A percentile compares a stretch with the other conserved stretches of the same genome.
phyloP scores from a whole-genome alignment of 2,329 filamentous ascomycete species.

The Ophiostoma australiae region DNA sequence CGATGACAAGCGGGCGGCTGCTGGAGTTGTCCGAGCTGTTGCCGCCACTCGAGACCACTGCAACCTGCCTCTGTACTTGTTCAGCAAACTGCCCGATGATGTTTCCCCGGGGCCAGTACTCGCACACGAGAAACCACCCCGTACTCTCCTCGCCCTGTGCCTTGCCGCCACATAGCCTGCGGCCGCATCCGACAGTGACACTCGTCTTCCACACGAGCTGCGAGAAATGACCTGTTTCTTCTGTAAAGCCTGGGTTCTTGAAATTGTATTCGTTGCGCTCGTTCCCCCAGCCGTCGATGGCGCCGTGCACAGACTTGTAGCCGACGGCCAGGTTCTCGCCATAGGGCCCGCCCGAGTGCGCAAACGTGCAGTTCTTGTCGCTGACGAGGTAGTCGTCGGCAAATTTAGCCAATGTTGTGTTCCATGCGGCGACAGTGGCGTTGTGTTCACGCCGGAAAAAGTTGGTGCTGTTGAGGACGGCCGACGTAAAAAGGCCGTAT shows the following conservation, averaged over 20 bases:
- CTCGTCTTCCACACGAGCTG: constrained; percentile 67
- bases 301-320: constrained; percentile 51
- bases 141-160: constrained; percentile 26
- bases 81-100: constrained; percentile 49
- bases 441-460: constrained; percentile 59
- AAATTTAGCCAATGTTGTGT: constrained; percentile 54
- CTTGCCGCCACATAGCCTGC: constrained; percentile 38
- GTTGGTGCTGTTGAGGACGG: constrained; percentile 64
- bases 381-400: constrained; percentile 47
- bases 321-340: constrained; percentile 73
- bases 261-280: constrained; percentile 59
- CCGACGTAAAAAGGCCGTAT: constrained; percentile 42
- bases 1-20: neutral
- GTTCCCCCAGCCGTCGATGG: constrained; percentile 62
- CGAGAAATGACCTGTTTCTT: constrained; percentile 65
- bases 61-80: constrained; percentile 38
- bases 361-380: constrained; percentile 42
- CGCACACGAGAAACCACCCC: constrained; percentile 64
- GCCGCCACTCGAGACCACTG: neutral
- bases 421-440: constrained; percentile 57
- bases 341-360: constrained; percentile 57
- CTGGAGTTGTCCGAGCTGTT: neutral
- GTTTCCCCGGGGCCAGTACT: constrained; percentile 66
- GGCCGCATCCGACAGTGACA: constrained; percentile 53
- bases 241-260: constrained; percentile 48